Percentiles rank a stretch among this genome's conserved stretches.
Conservation (phyloP, 1,284 basidiomycete species). For the Sporisorium reilianum region DNA sequence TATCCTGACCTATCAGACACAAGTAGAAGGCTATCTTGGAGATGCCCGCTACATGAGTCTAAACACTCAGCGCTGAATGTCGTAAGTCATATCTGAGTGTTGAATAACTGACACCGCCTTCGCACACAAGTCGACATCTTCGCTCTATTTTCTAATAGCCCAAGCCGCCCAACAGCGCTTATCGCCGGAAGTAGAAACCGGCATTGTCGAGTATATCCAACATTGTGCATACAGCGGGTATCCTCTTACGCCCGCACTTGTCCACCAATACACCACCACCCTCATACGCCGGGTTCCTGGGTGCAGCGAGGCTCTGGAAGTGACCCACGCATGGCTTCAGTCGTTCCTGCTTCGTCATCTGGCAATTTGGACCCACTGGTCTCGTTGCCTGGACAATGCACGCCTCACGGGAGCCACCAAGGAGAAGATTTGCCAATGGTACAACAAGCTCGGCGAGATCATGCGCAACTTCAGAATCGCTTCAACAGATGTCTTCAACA, state of each 20-base stretch:
- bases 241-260: slow-evolving; percentile 6
- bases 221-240: slow-evolving; percentile 16
- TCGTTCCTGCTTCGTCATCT: slow-evolving; percentile 17
- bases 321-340: slow-evolving; percentile 10
- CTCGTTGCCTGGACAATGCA: too few relatives aligned
- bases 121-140: too few relatives aligned
- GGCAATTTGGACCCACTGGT: slow-evolving; percentile 2
- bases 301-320: neutral
- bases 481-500: slow-evolving; percentile 15
- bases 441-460: neutral
- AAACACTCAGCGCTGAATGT: too few relatives aligned
- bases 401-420: neutral
- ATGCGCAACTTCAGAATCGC: slow-evolving; percentile 11
- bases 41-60: too few relatives aligned
- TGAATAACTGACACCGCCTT: too few relatives aligned
- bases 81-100: too few relatives aligned
- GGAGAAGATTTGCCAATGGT: slow-evolving; percentile 3
- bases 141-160: too few relatives aligned
- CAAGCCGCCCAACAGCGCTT: slow-evolving; percentile 10
- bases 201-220: slow-evolving; percentile 17
- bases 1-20: too few relatives aligned
- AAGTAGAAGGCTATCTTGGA: too few relatives aligned
- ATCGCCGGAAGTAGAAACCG: slow-evolving; percentile 5
- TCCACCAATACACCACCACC: slow-evolving; percentile 12
- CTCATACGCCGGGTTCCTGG: neutral